Base-by-base conservation (phyloP, 176 grass and related monocot genomes). In the Oryza officinalis region DNA sequence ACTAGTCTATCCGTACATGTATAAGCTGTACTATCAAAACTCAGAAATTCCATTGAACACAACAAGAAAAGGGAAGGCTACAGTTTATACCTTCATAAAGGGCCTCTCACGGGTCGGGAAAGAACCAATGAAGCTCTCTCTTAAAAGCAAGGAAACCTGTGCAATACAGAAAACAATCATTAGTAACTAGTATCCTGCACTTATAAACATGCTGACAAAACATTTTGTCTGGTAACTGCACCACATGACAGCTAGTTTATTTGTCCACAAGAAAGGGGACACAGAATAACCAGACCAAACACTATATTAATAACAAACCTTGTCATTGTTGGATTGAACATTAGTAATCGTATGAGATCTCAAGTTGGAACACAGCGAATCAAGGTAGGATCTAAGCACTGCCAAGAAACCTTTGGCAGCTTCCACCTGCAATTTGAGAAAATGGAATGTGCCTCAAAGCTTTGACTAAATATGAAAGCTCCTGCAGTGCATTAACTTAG, bases 271-370 rank as follows among this genome's bases (percentile, higher is more conserved):
- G 76, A 61, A 31, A 5, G 20, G 22, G 31, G 10, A 69, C 12
- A 35, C 26, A 30, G 72, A 80, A n/a, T 79, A 78, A 47, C 74
- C 44, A 59, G 35, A 68, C 2, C 60, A 67, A 33, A 0, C 15
- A 61, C 20, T 46, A 68, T 10, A 9, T 6, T 65, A 78, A 46
- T 14, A 73, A 47, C 31, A 41, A 88, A 99, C 97, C 97, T 99
- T 99, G 87, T 99, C 97, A 87, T 92, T 99, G 76, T 99, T 96
- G 46, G 93, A 96, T 92, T 99, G 97, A 5, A 99, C 97, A 90
- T 99, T 99, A 76, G 97, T 99, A 60, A 96, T 96, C 6, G 97
- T 99, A 83, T 96, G 97, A 81, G 97, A 96, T 82, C 97, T 82
- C 69, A 99, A 84, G 73, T 99, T 96, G 75, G 91, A 92, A 85